Evolutionary conservation across 345 rosid species (phyloP).

Genomic region (Angophora floribunda): DNA sequence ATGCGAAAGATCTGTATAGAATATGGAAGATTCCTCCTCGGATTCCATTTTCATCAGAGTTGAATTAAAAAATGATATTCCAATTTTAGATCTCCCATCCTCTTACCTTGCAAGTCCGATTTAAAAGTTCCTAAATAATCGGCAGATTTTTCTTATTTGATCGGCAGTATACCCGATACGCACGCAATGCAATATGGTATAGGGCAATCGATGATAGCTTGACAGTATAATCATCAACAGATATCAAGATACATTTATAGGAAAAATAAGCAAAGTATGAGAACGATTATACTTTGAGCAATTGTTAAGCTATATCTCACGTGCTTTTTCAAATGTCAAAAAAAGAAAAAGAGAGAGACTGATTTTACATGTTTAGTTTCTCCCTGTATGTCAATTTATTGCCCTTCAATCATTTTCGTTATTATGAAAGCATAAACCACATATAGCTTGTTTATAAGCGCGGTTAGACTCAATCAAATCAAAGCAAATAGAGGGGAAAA

Average conservation of each 20-base stretch:
- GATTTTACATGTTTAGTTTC: background rate
- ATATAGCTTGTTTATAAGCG: background rate
- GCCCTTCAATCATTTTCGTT: background rate
- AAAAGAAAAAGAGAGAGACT: background rate
- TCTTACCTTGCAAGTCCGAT: no score
- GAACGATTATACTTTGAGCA: background rate
- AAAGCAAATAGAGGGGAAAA: background rate
- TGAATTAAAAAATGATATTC: background rate
- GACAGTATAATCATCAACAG: no score
- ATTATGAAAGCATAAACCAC: background rate
- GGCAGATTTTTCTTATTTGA: no score
- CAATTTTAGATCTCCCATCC: no score
- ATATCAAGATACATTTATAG: no score
- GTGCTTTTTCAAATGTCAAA: background rate
- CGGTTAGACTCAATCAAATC: background rate
- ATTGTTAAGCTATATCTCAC: background rate
- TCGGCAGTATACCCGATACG: no score
- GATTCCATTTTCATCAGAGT: background rate
- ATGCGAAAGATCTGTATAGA: background rate
- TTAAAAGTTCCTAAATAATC: no score
- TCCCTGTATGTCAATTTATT: background rate
- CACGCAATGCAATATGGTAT: no score
- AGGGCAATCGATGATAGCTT: no score
- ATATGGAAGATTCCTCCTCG: background rate
- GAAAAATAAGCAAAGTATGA: background rate